phyloP scores from a whole-genome alignment of 192 early-diverging fungal species.

The Chytriomyces sp. region DNA sequence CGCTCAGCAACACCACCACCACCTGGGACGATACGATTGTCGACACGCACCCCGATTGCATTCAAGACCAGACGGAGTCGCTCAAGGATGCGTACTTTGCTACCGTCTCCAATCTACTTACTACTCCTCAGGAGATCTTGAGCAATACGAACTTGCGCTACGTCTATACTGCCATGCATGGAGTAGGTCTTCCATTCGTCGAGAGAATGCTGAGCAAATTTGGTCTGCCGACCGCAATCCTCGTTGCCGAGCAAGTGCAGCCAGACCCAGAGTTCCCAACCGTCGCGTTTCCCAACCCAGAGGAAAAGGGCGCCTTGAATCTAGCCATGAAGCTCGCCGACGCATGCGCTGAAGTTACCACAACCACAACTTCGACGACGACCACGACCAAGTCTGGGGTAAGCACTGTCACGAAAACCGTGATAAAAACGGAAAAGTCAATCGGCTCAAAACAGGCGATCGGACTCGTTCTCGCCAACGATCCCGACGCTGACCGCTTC shows the following conservation, averaged over 20 bases:
- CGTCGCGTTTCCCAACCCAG: conserved; percentile 54
- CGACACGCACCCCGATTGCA: conserved; percentile 48
- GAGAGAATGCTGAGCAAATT: conserved; percentile 68
- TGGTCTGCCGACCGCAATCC: conserved; percentile 62
- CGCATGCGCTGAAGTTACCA: background rate
- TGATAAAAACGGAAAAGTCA: conserved; percentile 57
- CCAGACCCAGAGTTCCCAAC: conserved; percentile 94
- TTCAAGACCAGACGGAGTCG: conserved; percentile 55
- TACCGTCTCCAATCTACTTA: background rate
- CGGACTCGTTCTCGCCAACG: conserved; percentile 83
- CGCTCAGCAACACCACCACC: conserved; percentile 42
- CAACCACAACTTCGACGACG: background rate
- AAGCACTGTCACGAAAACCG: conserved; percentile 60
- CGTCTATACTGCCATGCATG: conserved; percentile 96
- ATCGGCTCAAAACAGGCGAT: conserved; percentile 33
- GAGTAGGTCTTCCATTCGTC: conserved; percentile 83
- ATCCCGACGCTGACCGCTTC: conserved; percentile 89
- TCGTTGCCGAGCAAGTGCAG: conserved; percentile 63
- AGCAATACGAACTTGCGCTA: conserved; percentile 57
- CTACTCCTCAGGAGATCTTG: conserved; percentile 49
- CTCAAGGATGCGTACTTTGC: conserved; percentile 76
- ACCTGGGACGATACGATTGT: conserved; percentile 71
- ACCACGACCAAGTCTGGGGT: conserved; percentile 31
- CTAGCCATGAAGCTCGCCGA: conserved; percentile 27
- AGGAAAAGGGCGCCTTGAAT: conserved; percentile 85